phyloP scores from a whole-genome alignment of 2,329 filamentous ascomycete genomes.

The Didymella arachidicola region DNA sequence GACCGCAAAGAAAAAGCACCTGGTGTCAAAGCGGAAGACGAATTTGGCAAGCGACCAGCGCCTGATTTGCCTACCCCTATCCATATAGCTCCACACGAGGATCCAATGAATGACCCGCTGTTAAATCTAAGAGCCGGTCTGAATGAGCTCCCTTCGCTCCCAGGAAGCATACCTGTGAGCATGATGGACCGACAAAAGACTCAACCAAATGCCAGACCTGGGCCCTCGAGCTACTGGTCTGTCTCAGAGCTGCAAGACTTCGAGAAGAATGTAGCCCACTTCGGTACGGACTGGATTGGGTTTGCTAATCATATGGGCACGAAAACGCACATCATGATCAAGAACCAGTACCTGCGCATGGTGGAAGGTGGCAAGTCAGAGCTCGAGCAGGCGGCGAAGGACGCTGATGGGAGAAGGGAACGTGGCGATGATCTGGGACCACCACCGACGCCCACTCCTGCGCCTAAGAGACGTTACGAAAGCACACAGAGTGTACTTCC shows the following conservation, averaged over 20 bases:
- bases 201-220: conserved; percentile 57
- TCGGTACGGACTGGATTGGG: conserved; percentile 78
- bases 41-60: conserved; percentile 37
- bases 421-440: conserved; percentile 57
- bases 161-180: conserved; percentile 28
- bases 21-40: conserved; percentile 48
- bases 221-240: conserved; percentile 86
- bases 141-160: conserved; percentile 9
- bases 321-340: conserved; percentile 83
- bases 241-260: conserved; percentile 83
- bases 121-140: conserved; percentile 17
- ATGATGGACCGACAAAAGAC: conserved; percentile 48
- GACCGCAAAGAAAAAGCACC: conserved; percentile 45
- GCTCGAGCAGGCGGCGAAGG: conserved; percentile 52
- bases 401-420: conserved; percentile 53
- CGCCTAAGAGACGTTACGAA: conserved; percentile 58
- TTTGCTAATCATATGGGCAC: conserved; percentile 83
- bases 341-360: conserved; percentile 60
- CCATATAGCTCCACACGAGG: conserved; percentile 34
- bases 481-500: conserved; percentile 49
- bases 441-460: conserved; percentile 58
- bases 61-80: conserved; percentile 42
- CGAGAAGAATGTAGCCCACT: conserved; percentile 72
- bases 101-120: conserved; percentile 39
- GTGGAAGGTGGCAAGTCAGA: conserved; percentile 55